These are phyloP conservation scores for Pseudogymnoascus sp. DNA, from an alignment of 2,329 filamentous ascomycete genomes.

Conservation along the genomic window DNA sequence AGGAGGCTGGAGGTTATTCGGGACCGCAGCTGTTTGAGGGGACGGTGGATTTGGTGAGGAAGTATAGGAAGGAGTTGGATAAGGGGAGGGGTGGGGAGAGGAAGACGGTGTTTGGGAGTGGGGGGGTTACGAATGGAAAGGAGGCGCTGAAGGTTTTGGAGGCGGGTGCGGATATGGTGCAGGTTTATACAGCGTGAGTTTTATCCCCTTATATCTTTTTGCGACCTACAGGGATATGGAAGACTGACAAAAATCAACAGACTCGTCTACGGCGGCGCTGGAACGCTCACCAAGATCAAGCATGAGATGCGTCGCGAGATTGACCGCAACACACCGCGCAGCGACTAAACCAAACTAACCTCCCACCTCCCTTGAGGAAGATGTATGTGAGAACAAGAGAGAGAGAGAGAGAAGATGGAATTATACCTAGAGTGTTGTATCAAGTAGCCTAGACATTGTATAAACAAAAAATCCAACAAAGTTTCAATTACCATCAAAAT, in stretches of 20 bases:
- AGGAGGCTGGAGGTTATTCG: constrained; percentile 81
- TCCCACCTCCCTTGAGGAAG: background rate
- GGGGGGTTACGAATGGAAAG: constrained; percentile 82
- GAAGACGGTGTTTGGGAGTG: constrained; percentile 89
- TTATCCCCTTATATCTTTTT: no score
- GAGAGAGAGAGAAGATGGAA: background rate
- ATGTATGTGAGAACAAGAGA: background rate
- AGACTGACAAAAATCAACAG: constrained; percentile 19
- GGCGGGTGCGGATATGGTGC: constrained; percentile 82
- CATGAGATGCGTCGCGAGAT: constrained; percentile 47
- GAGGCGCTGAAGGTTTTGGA: constrained; percentile 78
- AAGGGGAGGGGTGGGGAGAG: constrained; percentile 39
- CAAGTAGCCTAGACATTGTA: background rate
- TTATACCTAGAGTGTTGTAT: constrained; percentile 1
- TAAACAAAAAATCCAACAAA: background rate
- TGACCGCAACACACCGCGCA: background rate
- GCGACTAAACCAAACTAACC: background rate
- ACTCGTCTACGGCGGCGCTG: constrained; percentile 57
- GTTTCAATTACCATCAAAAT: background rate
- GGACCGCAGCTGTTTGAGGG: constrained; percentile 82
- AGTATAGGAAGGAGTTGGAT: constrained; percentile 68
- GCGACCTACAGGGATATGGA: no score
- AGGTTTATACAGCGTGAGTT: constrained; percentile 71
- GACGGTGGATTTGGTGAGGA: constrained; percentile 70
- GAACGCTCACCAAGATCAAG: constrained; percentile 61